Evolutionary conservation across 1,284 basidiomycete species (phyloP).

Genomic region (Ustilago loliicola): DNA sequence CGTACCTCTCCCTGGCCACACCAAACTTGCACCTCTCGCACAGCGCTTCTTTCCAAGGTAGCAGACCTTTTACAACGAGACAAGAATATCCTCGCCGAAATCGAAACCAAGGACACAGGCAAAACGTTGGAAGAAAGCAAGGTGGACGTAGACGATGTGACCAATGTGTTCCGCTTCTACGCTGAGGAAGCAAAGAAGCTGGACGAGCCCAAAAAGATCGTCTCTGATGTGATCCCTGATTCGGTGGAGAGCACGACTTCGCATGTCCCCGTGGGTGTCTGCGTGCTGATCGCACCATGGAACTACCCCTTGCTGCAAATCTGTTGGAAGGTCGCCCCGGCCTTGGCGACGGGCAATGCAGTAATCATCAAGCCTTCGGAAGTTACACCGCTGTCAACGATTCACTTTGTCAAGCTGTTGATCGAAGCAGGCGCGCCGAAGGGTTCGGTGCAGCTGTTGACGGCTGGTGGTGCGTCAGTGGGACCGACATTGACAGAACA

Average conservation of each 20-base stretch:
- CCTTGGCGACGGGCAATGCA: conserved; percentile 67
- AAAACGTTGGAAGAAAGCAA: conserved; percentile 67
- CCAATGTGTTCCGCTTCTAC: conserved; percentile 68
- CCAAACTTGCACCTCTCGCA: conserved; percentile 52
- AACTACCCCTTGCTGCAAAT: conserved; percentile 69
- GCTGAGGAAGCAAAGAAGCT: conserved; percentile 66
- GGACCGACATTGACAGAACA: conserved; percentile 65
- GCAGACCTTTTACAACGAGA: conserved; percentile 67
- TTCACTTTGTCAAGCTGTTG: conserved; percentile 65
- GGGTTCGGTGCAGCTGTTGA: conserved; percentile 64
- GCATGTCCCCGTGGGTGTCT: conserved; percentile 69
- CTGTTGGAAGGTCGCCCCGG: conserved; percentile 70
- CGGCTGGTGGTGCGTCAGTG: conserved; percentile 64
- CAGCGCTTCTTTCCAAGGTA: conserved; percentile 50
- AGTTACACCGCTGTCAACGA: conserved; percentile 68
- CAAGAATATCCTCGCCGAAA: conserved; percentile 59
- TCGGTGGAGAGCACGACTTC: conserved; percentile 58
- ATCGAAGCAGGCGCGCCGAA: conserved; percentile 67
- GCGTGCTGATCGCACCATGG: conserved; percentile 69
- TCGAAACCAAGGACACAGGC: conserved; percentile 69
- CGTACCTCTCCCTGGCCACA: conserved; percentile 57
- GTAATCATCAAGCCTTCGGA: conserved; percentile 70
- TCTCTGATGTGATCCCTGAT: conserved; percentile 61
- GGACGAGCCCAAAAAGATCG: conserved; percentile 58
- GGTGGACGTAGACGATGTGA: conserved; percentile 69